Conservation (phyloP, 768 basidiomycete genomes). For the Roridomyces roridus region DNA sequence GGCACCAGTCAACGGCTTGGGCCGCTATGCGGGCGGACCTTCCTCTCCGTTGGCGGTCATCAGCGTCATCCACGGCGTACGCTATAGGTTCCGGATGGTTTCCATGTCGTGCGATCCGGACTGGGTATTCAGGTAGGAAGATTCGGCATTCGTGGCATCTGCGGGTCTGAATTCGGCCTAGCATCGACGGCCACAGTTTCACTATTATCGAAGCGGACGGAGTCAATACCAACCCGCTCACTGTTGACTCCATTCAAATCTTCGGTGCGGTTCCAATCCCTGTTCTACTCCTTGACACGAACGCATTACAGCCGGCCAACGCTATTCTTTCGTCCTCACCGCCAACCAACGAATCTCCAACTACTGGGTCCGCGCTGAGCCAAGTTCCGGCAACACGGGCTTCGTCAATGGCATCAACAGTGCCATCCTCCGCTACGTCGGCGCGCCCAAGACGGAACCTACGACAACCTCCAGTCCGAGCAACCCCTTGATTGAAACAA, state of each 20-base stretch:
- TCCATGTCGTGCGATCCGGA: too few species aligned
- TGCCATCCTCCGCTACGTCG: conserved; percentile 19
- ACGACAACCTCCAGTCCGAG: background rate
- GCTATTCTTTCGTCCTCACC: too few species aligned
- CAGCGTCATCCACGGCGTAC: too few species aligned
- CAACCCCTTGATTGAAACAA: conserved; percentile 15
- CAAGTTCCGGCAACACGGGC: conserved; percentile 1
- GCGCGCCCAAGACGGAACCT: conserved; percentile 1
- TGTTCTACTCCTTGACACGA: too few species aligned
- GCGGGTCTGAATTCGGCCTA: background rate
- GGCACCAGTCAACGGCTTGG: too few species aligned
- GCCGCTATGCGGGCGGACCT: too few species aligned
- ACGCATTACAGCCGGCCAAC: too few species aligned
- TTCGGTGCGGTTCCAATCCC: too few species aligned
- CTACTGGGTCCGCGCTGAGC: conserved; percentile 20
- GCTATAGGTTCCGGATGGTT: background rate
- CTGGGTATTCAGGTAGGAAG: too few species aligned
- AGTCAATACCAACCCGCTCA: background rate
- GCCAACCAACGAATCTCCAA: conserved; percentile 10
- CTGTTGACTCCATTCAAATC: background rate
- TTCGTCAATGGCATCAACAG: conserved; percentile 10
- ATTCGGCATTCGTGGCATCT: background rate
- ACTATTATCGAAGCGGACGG: too few species aligned
- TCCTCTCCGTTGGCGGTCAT: too few species aligned
- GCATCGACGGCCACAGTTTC: background rate